Base-by-base conservation (phyloP, 2,329 filamentous ascomycete species). In the Fusarium subtropicale region DNA sequence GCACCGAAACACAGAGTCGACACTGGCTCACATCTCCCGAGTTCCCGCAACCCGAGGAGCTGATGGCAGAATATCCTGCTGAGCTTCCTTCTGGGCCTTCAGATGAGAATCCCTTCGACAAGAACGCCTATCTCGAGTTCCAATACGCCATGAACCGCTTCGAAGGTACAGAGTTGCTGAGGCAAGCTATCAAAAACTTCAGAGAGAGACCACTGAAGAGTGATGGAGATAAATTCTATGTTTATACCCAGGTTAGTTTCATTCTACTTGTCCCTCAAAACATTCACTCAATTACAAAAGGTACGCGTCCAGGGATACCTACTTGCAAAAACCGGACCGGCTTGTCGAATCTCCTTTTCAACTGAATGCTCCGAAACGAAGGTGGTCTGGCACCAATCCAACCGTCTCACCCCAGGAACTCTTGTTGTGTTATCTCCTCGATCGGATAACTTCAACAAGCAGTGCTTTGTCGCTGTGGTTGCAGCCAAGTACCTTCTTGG, bases 101-200 rank as follows among this genome's bases (percentile, higher is more conserved):
- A 5, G 31, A 56, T 4, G 28, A 28, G 2, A 39, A 51, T 1
- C 9, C 39, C 0, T 28, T 34, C 2, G 60, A 67, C 3, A 77
- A 76, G 22, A 47, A 67, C 7, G 82, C 84, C 0, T 97, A 97
- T 60, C 81, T 97, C 0, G 82, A 87, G 33, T 86, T 88, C 0
- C 92, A 97, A 51, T 97, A 96, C 75, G 83, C 88, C 5, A 85
- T 97, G 3, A 83, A 93, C 10, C 86, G 94, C 4, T 91, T 93
- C 74, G 93, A 97, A 75, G 87, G 89, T 0, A 82, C 92, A 5
- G 86, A 91, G 15, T 86, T 90, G 1, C 82, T 97, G 1, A 86
- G 93, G 9, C 85, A 88, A 65, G 89, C 92, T 0, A 85, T 97
- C 1, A 79, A 81, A 1, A 79, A 83, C 15, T 85, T 91, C 56